Percentiles rank a stretch among this genome's conserved stretches.
phyloP scores from a whole-genome alignment of 208 protist genomes.

The Crithidia fasciculata region DNA sequence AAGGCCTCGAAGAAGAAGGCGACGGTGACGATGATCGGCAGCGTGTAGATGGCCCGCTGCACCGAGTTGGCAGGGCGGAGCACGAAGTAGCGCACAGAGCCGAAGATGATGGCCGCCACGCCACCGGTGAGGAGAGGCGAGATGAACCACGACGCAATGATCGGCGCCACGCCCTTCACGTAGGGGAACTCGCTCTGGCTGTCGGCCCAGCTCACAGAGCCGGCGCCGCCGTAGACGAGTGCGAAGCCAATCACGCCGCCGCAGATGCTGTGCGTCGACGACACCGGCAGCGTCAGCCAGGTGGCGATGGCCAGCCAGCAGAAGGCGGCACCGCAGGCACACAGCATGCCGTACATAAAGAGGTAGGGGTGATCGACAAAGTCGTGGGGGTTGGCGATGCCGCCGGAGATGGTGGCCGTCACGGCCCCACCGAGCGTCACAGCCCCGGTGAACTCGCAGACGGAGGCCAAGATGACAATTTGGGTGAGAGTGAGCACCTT shows the following conservation, averaged over 20 bases:
- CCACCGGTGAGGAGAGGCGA: conserved; percentile 71
- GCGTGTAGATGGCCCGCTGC: conserved; percentile 52
- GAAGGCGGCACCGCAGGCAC: conserved; percentile 66
- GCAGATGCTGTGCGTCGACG: conserved; percentile 83
- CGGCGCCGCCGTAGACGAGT: conserved; percentile 71
- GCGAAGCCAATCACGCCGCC: conserved; percentile 84
- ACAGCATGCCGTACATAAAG: conserved; percentile 88
- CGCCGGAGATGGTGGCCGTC: conserved; percentile 78
- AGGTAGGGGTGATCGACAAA: conserved; percentile 73
- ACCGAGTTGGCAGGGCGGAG: conserved; percentile 60
- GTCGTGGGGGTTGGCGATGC: conserved; percentile 66
- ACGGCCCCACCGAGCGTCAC: conserved; percentile 72
- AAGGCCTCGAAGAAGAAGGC: conserved; percentile 84
- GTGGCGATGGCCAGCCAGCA: conserved; percentile 72
- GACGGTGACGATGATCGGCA: conserved; percentile 70
- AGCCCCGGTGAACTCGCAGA: conserved; percentile 85
- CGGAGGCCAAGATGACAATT: conserved; percentile 81
- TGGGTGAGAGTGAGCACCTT: conserved; percentile 80
- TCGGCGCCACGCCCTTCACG: conserved; percentile 72
- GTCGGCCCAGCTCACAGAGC: conserved; percentile 66
- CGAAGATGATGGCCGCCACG: conserved; percentile 67
- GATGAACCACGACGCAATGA: conserved; percentile 85
- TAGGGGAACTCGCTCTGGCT: conserved; percentile 65
- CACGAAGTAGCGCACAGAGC: conserved; percentile 53
- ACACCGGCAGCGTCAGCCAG: conserved; percentile 70